These are phyloP conservation scores for Posidonia australis DNA, from an alignment of 106 monocot genomes.

Conservation along the genomic window DNA sequence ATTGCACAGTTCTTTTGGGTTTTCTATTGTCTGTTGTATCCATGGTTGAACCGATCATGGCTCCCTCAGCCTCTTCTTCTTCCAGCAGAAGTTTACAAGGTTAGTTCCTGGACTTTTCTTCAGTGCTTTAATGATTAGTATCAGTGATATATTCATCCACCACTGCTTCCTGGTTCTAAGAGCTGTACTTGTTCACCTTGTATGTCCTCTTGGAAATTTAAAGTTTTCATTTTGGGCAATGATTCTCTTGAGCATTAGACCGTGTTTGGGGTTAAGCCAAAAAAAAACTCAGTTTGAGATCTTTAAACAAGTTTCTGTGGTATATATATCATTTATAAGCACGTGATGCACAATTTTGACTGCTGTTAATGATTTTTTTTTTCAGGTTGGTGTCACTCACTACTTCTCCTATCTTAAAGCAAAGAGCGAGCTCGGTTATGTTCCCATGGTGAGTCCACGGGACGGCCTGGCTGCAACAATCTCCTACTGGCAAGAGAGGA, in stretches of 20 bases:
- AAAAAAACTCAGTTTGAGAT: no score
- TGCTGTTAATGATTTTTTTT: background rate
- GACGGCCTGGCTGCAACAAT: conserved; percentile 74
- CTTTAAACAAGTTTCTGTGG: no score
- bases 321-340: no score
- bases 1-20: conserved; percentile 41
- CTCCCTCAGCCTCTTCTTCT: conserved; percentile 83
- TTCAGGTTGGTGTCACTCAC: conserved; percentile 89
- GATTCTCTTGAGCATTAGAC: no score
- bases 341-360: background rate
- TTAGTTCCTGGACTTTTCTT: conserved; percentile 4
- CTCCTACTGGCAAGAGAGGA: conserved; percentile 68
- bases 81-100: conserved; percentile 98
- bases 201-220: no score
- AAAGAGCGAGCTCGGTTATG: conserved; percentile 75
- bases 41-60: conserved; percentile 66
- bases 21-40: conserved; percentile 58
- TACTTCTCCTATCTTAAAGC: conserved; percentile 90
- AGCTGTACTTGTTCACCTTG: no score
- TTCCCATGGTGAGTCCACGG: conserved; percentile 58
- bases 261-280: no score
- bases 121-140: background rate
- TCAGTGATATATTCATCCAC: no score
- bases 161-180: no score
- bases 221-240: no score